These are phyloP conservation scores for Globisporangium carolinianum DNA, from an alignment of 352 stramenopile species.

Conservation along the genomic window DNA sequence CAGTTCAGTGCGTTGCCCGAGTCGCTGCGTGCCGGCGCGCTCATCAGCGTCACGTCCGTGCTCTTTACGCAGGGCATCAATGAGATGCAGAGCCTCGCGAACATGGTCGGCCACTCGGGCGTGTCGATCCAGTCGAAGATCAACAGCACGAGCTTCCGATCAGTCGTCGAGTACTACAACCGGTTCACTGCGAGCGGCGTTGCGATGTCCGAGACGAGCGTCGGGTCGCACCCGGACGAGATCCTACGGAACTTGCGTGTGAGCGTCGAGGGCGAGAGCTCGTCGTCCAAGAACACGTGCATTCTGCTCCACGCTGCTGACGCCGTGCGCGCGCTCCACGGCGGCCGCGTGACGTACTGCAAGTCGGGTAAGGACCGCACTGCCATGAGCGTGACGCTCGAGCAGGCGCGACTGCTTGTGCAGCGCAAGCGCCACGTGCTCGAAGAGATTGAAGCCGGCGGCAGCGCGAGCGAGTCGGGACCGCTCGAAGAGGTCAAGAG, in stretches of 20 bases:
- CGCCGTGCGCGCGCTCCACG: constrained; percentile 87
- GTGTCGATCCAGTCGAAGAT: constrained; percentile 83
- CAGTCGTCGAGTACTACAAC: constrained; percentile 76
- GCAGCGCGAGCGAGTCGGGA: constrained; percentile 32
- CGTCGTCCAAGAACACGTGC: constrained; percentile 79
- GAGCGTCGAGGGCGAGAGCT: constrained; percentile 69
- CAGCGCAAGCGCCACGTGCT: constrained; percentile 69
- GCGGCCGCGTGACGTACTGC: constrained; percentile 93
- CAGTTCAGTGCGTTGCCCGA: constrained; percentile 47
- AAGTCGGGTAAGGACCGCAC: constrained; percentile 98
- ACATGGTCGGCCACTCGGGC: constrained; percentile 76
- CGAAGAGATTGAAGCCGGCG: constrained; percentile 57
- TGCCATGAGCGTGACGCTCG: constrained; percentile 95
- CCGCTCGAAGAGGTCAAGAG: constrained; percentile 73
- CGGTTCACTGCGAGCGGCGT: constrained; percentile 36
- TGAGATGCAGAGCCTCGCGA: constrained; percentile 91
- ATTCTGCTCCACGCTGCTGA: constrained; percentile 82
- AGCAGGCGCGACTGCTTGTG: constrained; percentile 88
- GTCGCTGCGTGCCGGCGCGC: constrained; percentile 33
- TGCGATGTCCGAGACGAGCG: constrained; percentile 34
- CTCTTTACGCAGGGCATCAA: constrained; percentile 91
- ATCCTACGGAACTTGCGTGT: constrained; percentile 57
- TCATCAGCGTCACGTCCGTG: constrained; percentile 73
- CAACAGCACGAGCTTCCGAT: constrained; percentile 68
- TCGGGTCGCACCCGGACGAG: constrained; percentile 58